These are phyloP conservation scores for Cyamopsis tetragonoloba DNA, from an alignment of 306 rosid species.

Conservation along the genomic window DNA sequence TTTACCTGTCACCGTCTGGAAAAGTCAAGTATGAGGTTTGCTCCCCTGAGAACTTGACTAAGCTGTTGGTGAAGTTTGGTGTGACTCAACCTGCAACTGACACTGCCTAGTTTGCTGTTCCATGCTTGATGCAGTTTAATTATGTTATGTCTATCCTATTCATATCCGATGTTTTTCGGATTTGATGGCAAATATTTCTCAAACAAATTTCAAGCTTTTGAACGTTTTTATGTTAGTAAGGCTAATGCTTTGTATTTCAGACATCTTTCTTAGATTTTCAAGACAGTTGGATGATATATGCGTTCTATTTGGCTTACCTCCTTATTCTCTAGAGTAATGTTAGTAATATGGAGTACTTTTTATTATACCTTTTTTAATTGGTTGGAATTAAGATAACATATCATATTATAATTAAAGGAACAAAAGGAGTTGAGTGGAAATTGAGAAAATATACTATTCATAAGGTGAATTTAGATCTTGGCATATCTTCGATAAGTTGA, in stretches of 20 bases:
- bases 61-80: slow-evolving; percentile 42
- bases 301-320: background rate
- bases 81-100: slow-evolving; percentile 50
- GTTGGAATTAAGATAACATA: too few relatives aligned
- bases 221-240: slow-evolving; percentile 4
- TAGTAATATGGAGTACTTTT: too few relatives aligned
- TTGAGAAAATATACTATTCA: too few relatives aligned
- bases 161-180: background rate
- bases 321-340: too few relatives aligned
- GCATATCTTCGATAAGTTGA: too few relatives aligned
- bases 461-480: too few relatives aligned
- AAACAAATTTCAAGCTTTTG: background rate
- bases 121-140: slow-evolving; percentile 1
- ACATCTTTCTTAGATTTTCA: background rate
- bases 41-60: slow-evolving; percentile 40
- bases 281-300: background rate
- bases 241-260: slow-evolving; percentile 12
- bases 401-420: too few relatives aligned
- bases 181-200: background rate
- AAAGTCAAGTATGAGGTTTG: slow-evolving; percentile 51
- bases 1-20: slow-evolving; percentile 43
- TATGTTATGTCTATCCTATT: slow-evolving; percentile 4
- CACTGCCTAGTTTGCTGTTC: slow-evolving; percentile 35
- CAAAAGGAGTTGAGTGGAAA: too few relatives aligned
- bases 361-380: too few relatives aligned